Evolutionary conservation across 176 grass and related monocot species (phyloP).

Genomic region (Guadua angustifolia): DNA sequence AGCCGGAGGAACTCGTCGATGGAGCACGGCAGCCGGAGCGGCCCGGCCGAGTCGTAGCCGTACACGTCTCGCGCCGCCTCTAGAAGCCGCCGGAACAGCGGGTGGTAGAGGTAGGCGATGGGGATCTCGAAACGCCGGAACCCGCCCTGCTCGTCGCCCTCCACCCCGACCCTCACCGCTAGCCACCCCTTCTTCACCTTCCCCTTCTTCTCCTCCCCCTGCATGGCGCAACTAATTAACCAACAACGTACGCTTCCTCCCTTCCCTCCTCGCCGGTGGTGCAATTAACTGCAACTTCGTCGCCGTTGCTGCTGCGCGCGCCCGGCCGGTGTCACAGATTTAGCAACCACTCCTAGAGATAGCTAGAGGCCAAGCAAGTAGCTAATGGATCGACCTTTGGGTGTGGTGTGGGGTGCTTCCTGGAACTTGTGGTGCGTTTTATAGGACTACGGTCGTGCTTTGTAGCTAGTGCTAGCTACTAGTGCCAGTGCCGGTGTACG

Average conservation of each 20-base stretch:
- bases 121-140: constrained; percentile 76
- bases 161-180: constrained; percentile 72
- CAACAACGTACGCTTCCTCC: not conserved
- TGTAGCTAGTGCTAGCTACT: not conserved
- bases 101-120: constrained; percentile 92
- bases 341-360: not conserved
- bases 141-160: constrained; percentile 43
- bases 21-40: constrained; percentile 79
- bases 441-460: constrained; percentile 26
- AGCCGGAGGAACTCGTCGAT: constrained; percentile 89
- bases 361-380: constrained; percentile 32
- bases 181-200: constrained; percentile 99
- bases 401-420: constrained; percentile 13
- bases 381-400: not conserved
- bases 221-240: constrained; percentile 28
- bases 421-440: constrained; percentile 25
- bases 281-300: constrained; percentile 9
- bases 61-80: constrained; percentile 76
- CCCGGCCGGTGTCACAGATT: not conserved
- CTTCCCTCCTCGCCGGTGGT: constrained; percentile 26
- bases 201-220: constrained; percentile 66
- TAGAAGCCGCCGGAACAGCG: constrained; percentile 65
- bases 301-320: constrained; percentile 23
- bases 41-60: constrained; percentile 71
- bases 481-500: constrained; percentile 6